Evolutionary conservation across 768 basidiomycete species (phyloP).

Genomic region (Termitomyces eurrhizus): DNA sequence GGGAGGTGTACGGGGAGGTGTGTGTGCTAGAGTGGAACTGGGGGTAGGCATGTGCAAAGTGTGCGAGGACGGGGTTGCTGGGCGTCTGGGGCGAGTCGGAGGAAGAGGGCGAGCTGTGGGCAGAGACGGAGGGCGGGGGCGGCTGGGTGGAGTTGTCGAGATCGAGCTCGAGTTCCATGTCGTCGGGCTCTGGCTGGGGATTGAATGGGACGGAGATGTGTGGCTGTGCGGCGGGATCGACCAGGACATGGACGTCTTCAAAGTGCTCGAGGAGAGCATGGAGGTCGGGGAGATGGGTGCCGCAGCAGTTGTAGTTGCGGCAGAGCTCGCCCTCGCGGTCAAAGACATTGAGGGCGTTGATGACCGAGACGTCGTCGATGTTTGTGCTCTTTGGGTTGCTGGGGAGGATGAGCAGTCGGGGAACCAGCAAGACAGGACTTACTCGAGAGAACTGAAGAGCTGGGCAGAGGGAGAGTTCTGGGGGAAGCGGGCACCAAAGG

Average conservation of each 20-base stretch:
- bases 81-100: constrained; percentile 48
- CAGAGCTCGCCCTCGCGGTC: constrained; percentile 76
- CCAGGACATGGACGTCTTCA: constrained; percentile 82
- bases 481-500: constrained; percentile 60
- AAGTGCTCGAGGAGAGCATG: constrained; percentile 90
- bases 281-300: constrained; percentile 63
- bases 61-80: constrained; percentile 27
- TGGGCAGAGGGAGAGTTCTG: constrained; percentile 62
- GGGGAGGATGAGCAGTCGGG: background rate
- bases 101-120: constrained; percentile 39
- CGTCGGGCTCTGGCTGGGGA: constrained; percentile 57
- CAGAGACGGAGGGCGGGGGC: constrained; percentile 22
- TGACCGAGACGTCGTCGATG: constrained; percentile 52
- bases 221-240: constrained; percentile 39
- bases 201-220: constrained; percentile 46
- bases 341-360: constrained; percentile 64
- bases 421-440: constrained; percentile 23
- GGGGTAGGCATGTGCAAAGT: constrained; percentile 26
- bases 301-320: constrained; percentile 90
- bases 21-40: constrained; percentile 23
- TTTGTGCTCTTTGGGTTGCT: constrained; percentile 36
- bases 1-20: constrained; percentile 35
- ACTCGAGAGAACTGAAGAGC: constrained; percentile 65
- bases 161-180: constrained; percentile 80
- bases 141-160: constrained; percentile 31